These are phyloP conservation scores for Kodamaea hsintzibuensis DNA, from an alignment of 805 yeast species.

Conservation along the genomic window DNA sequence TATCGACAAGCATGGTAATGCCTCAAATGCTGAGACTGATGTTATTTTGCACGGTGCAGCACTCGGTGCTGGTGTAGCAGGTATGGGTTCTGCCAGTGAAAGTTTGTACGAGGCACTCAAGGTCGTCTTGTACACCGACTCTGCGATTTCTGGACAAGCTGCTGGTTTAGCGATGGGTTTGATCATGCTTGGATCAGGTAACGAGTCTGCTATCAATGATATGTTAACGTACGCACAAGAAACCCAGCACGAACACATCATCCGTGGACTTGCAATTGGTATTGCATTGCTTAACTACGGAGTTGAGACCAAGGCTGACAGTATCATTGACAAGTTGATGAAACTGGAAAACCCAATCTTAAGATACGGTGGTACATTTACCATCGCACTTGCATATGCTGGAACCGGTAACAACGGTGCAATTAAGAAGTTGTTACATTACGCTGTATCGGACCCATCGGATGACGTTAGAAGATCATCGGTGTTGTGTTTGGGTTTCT, in stretches of 20 bases:
- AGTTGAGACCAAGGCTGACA: slow-evolving; percentile 78
- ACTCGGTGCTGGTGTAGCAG: slow-evolving; percentile 93
- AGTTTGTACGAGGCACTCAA: slow-evolving; percentile 78
- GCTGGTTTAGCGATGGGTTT: slow-evolving; percentile 97
- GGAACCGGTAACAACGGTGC: slow-evolving; percentile 94
- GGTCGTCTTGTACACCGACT: slow-evolving; percentile 82
- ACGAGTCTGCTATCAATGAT: slow-evolving; percentile 65
- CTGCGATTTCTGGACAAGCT: slow-evolving; percentile 93
- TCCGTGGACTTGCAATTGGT: slow-evolving; percentile 90
- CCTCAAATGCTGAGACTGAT: slow-evolving; percentile 70
- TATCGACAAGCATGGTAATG: slow-evolving; percentile 62
- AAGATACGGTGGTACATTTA: slow-evolving; percentile 94
- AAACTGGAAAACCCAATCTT: slow-evolving; percentile 77
- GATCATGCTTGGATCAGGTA: slow-evolving; percentile 90
- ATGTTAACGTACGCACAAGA: slow-evolving; percentile 91
- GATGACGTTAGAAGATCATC: slow-evolving; percentile 98
- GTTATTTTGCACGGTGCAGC: slow-evolving; percentile 94
- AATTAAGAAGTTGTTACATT: slow-evolving; percentile 79
- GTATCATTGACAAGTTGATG: slow-evolving; percentile 62
- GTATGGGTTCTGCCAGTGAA: slow-evolving; percentile 83
- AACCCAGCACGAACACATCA: slow-evolving; percentile 93
- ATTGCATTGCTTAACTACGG: slow-evolving; percentile 86
- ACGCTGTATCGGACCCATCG: slow-evolving; percentile 94
- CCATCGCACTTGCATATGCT: slow-evolving; percentile 93
- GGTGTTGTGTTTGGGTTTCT: slow-evolving; percentile 87